Base-by-base conservation (phyloP, 1,139 yeast species). In the Neolecta irregularis region DNA sequence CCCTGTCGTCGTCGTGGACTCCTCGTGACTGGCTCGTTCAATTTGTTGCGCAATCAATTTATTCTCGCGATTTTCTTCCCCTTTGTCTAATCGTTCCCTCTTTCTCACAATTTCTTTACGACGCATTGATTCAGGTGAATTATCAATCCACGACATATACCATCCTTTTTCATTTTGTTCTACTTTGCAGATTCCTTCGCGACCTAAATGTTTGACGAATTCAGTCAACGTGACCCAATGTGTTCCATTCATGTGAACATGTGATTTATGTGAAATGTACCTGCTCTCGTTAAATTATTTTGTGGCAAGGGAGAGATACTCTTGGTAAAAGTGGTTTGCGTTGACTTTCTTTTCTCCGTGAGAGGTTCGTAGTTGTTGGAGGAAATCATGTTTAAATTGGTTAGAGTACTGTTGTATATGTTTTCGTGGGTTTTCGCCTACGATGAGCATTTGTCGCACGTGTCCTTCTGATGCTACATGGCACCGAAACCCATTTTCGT, bases 401-500 rank as follows among this genome's bases (percentile, higher is more conserved):
- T 51, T 48, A 3, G 92, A 74, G 50, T 61, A 85, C 24, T 68
- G 65, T 12, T 65, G 70, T 1, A 80, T 67, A 30, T 72, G 66
- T 17, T 56, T 49, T 1, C 64, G 55, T 1, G 72, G 65, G 12
- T 57, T 56, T 12, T 66, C 61, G 5, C 61, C 61, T 44, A 51
- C 54, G 3, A 52, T 44, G 32, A 55, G 48, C 41, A 74, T 67
- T 39, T 69, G 69, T 20, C 69, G 67, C 34, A 67, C 57, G 53
- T 88, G 99, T 1, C 79, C 65, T 30, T 80, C 83, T 11, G 93
- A 74, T 43, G 66, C 65, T 13, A 75, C 63, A 54, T 88, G 99
- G 51, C 88, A 78, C 50, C 77, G 75, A 60, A 79, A 88, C 23
- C 98, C 99, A 56, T 88, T 88, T 44, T 79, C 88, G 53, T 91